Evolutionary conservation across 2,329 filamentous ascomycete genomes (phyloP).

Genomic region (Emmonsiellopsis sp.): DNA sequence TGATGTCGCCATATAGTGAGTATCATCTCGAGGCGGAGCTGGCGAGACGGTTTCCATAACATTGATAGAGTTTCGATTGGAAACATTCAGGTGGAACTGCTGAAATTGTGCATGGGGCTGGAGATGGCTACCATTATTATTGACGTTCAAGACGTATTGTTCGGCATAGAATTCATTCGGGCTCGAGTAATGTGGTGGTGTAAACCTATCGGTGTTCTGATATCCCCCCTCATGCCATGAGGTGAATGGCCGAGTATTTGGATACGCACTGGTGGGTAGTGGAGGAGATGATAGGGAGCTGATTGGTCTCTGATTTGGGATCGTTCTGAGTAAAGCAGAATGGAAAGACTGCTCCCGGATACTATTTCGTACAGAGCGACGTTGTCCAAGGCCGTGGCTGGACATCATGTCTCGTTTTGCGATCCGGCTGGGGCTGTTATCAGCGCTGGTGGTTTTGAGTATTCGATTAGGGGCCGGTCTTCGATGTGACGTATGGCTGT

Average conservation of each 20-base stretch:
- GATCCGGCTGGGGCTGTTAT: conserved; percentile 51
- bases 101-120: not conserved
- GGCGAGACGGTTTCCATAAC: not conserved
- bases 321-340: not conserved
- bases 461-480: conserved; percentile 30
- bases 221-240: not conserved
- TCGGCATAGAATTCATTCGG: not conserved
- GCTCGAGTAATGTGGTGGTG: not conserved
- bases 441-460: conserved; percentile 56
- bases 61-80: conserved; percentile 1
- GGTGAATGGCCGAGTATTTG: not conserved
- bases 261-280: not conserved
- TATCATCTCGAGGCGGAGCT: not conserved
- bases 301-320: not conserved
- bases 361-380: not conserved
- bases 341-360: not conserved
- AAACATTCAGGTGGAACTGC: not conserved
- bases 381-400: not conserved
- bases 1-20: not conserved
- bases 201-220: not conserved
- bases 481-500: not conserved
- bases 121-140: not conserved
- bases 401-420: conserved; percentile 34
- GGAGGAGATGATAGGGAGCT: not conserved
- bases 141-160: not conserved